Conservation (phyloP, 2,329 filamentous ascomycete species). For the Diaporthe citriasiana region DNA sequence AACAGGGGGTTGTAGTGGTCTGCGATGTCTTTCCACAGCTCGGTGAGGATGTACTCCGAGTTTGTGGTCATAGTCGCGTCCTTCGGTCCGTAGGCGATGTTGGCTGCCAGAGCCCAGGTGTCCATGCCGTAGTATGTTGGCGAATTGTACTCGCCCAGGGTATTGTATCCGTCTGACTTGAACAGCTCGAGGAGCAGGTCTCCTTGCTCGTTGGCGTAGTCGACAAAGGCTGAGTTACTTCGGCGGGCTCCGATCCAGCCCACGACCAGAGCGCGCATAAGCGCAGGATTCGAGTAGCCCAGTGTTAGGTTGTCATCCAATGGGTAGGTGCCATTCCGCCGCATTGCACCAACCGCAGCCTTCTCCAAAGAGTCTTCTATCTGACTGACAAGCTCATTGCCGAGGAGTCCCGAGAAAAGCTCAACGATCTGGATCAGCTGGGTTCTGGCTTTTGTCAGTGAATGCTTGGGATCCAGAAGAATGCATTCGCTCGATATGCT, state of each 20-base stretch:
- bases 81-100: constrained; percentile 53
- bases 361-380: constrained; percentile 55
- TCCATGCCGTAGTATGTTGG: constrained; percentile 59
- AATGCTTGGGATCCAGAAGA: too few relatives aligned
- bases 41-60: constrained; percentile 49
- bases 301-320: constrained; percentile 56
- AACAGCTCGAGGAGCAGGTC: constrained; percentile 50
- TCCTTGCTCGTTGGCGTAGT: constrained; percentile 55
- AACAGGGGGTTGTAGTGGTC: constrained; percentile 54
- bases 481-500: too few relatives aligned
- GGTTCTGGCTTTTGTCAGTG: constrained; percentile 45
- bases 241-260: constrained; percentile 58
- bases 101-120: constrained; percentile 56
- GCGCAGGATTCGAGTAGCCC: constrained; percentile 57
- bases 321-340: constrained; percentile 56
- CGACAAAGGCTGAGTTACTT: constrained; percentile 53
- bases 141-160: constrained; percentile 56
- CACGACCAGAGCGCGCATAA: constrained; percentile 57
- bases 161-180: constrained; percentile 50
- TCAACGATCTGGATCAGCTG: constrained; percentile 54
- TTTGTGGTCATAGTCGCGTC: constrained; percentile 50
- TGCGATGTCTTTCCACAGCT: constrained; percentile 54
- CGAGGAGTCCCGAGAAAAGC: constrained; percentile 52
- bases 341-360: constrained; percentile 56
- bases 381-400: constrained; percentile 49